Evolutionary conservation across 2,329 filamentous ascomycete species (phyloP).

Genomic region (Cordyceps cateniannulata): DNA sequence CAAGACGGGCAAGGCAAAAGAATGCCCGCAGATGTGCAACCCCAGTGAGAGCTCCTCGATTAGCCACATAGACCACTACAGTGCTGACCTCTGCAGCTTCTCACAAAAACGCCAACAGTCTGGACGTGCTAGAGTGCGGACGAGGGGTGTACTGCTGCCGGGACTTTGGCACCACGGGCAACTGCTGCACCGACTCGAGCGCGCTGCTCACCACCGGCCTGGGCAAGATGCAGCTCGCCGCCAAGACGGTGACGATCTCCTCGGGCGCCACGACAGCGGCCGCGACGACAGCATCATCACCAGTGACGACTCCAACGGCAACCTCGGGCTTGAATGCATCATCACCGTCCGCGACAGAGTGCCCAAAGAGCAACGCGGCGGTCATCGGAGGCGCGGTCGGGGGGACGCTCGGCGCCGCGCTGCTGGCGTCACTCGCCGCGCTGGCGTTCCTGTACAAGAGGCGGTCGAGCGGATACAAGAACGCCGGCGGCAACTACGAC

Average conservation of each 20-base stretch:
- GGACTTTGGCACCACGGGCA: background rate
- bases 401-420: slow-evolving; percentile 17
- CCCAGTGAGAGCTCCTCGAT: slow-evolving; percentile 11
- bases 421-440: slow-evolving; percentile 18
- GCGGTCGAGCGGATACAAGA: background rate
- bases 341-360: background rate
- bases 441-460: slow-evolving; percentile 14
- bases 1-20: slow-evolving; percentile 10
- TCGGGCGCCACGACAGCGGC: background rate
- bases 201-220: slow-evolving; percentile 9
- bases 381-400: slow-evolving; percentile 19
- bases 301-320: background rate
- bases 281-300: background rate
- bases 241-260: slow-evolving; percentile 4
- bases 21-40: slow-evolving; percentile 17
- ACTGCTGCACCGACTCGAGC: slow-evolving; percentile 16
- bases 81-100: background rate
- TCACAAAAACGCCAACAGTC: background rate
- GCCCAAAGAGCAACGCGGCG: slow-evolving; percentile 18
- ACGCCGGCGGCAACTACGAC: background rate
- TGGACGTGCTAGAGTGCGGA: slow-evolving; percentile 17
- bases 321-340: background rate
- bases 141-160: slow-evolving; percentile 18
- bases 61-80: background rate
- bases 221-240: slow-evolving; percentile 11